Base-by-base conservation (phyloP, 1,284 basidiomycete species). In the Ceratobasidium sp. region DNA sequence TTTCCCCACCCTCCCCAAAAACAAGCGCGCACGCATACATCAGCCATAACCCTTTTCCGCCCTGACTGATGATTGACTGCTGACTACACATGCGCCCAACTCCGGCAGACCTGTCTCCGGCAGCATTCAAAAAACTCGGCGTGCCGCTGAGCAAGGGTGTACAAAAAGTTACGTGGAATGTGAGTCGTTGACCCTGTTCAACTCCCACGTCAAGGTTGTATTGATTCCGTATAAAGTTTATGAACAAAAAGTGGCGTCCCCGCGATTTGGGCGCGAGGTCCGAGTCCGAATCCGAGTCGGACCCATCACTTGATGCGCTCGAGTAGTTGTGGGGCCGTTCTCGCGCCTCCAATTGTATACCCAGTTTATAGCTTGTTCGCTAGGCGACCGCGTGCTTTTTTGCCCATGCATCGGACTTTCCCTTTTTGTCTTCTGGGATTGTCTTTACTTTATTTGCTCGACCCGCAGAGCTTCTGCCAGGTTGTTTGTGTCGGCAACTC, bases 41-140 rank as follows among this genome's bases (percentile, higher is more conserved):
- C 5, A 43, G 53, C 4, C 24, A 29, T 6, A 2, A 34, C n/a
- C 59, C 31, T 41, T 1, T 4, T 51, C 19, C n/a, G 14, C 41
- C 37, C 59, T 62, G 59, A 43, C 59, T 13, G 37, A 1, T 13
- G 37, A 11, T 39, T 39, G 37, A 39, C 11, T 39, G 9, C 37
- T 39, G 11, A 39, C 37, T 9, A 39, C 9, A 37, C 34, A 37
- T 6, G 9, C 5, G 0, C 24, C 39, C 16, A 0, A 24, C 29
- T 24, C 22, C 39, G 34, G 24, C 54, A 69, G 66, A 69, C 39
- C 39, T 69, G 8, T 69, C 66, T 31, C 66, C 66, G 24, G 27
- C 31, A 16, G 53, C 66, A 4, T 69, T 69, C 53, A 58, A 69
- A 39, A 27, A 34, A n/a, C 66, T 69, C 14, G 59, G 59, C 37